Base-by-base conservation (phyloP, 768 basidiomycete species). In the Boletus sp. region DNA sequence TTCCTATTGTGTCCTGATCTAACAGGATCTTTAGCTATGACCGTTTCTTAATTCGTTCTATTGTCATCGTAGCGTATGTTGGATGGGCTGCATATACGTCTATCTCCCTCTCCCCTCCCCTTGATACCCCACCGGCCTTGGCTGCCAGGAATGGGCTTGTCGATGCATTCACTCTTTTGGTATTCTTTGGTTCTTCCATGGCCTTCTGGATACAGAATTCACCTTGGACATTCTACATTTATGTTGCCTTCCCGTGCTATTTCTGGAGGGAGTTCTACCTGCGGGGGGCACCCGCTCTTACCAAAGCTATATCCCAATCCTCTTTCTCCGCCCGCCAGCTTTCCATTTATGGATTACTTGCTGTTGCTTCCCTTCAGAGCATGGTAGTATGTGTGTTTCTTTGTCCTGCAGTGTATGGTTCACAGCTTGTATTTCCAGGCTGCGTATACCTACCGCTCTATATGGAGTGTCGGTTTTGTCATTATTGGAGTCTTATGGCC, bases 31-130 rank as follows among this genome's bases (percentile, higher is more conserved):
- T 2, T 54, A 79, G 82, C 12, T 94, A 93, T 68, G 90, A 94
- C 66, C 84, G 89, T 17, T 75, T 82, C 32, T 71, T 93, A 45
- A 86, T 94, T 30, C 82, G 85, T 15, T 73, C 66, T 3, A 83
- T 94, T 59, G 91, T 92, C 50, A 80, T 80, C 1, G 66, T 78
- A 7, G 90, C 89, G 1, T 94, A 94, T 69, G 67, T 79, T 3
- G 90, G 90, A 51, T 94, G 92, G 90, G 83, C 83, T 18, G 84
- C 83, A 1, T 92, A 83, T 68, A 76, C 83, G 7, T 82, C 84
- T 0, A 68, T 83, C 6, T 84, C 77, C 42, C 77, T 91, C 7
- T 72, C 89, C 51, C 75, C 81, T 28, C 75, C 80, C 9, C 59
- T 67, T 20, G 73, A 76, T 18, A 53, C 39, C 42, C 48, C 28